A percentile compares a stretch with the other conserved stretches of the same genome.
phyloP scores from a whole-genome alignment of 805 yeast genomes.

The Lipomyces oligophaga region DNA sequence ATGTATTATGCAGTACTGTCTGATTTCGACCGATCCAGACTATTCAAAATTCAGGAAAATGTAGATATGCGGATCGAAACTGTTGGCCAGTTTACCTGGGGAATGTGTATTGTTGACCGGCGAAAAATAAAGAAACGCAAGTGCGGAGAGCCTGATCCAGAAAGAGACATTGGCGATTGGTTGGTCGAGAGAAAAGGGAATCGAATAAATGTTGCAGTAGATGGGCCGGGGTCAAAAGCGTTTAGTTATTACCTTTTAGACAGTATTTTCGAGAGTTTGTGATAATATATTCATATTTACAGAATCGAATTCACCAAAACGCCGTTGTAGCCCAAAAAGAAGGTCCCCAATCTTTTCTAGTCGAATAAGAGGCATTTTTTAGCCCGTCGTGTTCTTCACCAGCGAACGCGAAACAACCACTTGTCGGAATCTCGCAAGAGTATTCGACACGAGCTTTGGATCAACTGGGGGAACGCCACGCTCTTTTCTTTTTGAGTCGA shows the following conservation, averaged over 20 bases:
- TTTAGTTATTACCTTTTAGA: constrained; percentile 29
- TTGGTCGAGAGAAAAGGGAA: constrained; percentile 30
- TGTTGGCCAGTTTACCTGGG: constrained; percentile 40
- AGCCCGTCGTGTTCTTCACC: too few species aligned
- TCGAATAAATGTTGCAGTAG: constrained; percentile 27
- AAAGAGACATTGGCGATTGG: constrained; percentile 31
- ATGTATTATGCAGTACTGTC: constrained; percentile 35
- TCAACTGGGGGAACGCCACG: constrained; percentile 25
- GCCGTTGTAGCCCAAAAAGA: too few species aligned
- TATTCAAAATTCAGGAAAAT: constrained; percentile 18
- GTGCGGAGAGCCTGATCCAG: constrained; percentile 13
- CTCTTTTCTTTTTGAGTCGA: constrained; percentile 21
- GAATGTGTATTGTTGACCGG: constrained; percentile 38
- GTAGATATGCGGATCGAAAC: constrained; percentile 42
- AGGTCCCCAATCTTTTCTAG: too few species aligned
- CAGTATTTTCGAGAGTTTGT: constrained; percentile 24
- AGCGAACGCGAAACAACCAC: too few species aligned
- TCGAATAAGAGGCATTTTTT: too few species aligned
- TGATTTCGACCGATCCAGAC: constrained; percentile 10
- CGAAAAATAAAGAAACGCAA: constrained; percentile 34
- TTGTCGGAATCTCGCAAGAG: constrained; percentile 16
- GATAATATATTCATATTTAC: too few species aligned
- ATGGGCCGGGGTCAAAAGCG: constrained; percentile 28
- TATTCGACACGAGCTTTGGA: constrained; percentile 24
- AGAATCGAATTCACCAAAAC: too few species aligned